Conservation (phyloP, 2,329 filamentous ascomycete genomes). For the Xylaria sp. region DNA sequence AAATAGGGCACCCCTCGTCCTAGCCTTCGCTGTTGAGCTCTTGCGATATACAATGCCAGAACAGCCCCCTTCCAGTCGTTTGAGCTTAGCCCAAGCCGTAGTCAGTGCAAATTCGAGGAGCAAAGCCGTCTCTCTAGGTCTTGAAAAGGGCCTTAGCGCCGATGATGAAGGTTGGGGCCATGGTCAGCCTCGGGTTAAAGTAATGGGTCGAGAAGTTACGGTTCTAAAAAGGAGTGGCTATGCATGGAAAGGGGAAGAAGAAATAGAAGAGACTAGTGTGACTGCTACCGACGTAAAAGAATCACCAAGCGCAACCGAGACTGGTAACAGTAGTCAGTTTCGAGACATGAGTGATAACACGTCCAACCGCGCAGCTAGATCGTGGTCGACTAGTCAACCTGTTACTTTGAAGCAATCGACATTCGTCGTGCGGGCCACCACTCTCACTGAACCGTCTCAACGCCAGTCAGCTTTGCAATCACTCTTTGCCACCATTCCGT, state of each 20-base stretch:
- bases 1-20: conserved; percentile 82
- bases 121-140: conserved; percentile 79
- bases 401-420: conserved; percentile 64
- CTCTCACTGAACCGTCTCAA: conserved; percentile 53
- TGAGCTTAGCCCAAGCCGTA: conserved; percentile 85
- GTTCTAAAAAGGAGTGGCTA: conserved; percentile 85
- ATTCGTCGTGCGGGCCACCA: conserved; percentile 65
- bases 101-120: conserved; percentile 82
- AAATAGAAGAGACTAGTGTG: conserved; percentile 38
- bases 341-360: conserved; percentile 32
- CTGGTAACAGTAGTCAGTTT: conserved; percentile 35
- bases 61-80: conserved; percentile 83
- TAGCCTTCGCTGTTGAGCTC: conserved; percentile 60
- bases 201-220: conserved; percentile 78
- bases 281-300: conserved; percentile 27
- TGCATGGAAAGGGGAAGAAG: conserved; percentile 61
- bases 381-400: conserved; percentile 64
- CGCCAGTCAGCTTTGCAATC: conserved; percentile 57
- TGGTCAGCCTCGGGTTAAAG: conserved; percentile 76
- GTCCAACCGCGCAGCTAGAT: conserved; percentile 40
- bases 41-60: conserved; percentile 85
- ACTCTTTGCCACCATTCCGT: conserved; percentile 60
- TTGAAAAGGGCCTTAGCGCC: conserved; percentile 71
- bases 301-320: conserved; percentile 34
- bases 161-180: conserved; percentile 78